Conservation (phyloP, 768 basidiomycete genomes). For the Collybia sp. region DNA sequence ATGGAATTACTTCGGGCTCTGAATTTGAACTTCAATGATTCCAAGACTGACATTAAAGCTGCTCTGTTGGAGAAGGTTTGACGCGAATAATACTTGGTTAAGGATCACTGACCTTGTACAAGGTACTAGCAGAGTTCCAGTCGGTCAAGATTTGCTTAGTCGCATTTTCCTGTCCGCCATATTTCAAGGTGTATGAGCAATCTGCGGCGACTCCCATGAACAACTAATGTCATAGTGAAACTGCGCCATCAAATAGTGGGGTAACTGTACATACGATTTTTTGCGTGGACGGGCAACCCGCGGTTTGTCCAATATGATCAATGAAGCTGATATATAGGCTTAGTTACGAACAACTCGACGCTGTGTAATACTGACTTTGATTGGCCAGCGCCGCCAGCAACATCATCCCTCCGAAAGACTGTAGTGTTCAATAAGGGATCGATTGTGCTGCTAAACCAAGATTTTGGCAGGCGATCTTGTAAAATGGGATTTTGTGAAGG, state of each 20-base stretch:
- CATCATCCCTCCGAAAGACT: constrained; percentile 48
- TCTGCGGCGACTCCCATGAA: constrained; percentile 90
- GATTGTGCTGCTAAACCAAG: constrained; percentile 30
- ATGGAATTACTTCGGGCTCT: constrained; percentile 41
- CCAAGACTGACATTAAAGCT: constrained; percentile 87
- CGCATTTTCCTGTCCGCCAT: constrained; percentile 61
- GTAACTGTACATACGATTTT: constrained; percentile 47
- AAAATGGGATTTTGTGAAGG: constrained; percentile 49
- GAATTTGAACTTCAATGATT: constrained; percentile 75
- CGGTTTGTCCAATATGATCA: constrained; percentile 58
- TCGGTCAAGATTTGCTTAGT: constrained; percentile 70
- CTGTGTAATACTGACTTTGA: constrained; percentile 41
- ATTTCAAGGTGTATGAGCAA: constrained; percentile 68
- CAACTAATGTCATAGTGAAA: constrained; percentile 25
- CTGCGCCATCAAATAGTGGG: not conserved
- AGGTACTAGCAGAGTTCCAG: constrained; percentile 72
- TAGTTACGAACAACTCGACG: no score
- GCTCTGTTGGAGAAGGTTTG: constrained; percentile 23
- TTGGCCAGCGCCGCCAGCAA: constrained; percentile 45
- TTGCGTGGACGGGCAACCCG: constrained; percentile 70
- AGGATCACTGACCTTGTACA: constrained; percentile 53
- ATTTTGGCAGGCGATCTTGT: constrained; percentile 18
- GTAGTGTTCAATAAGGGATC: constrained; percentile 34
- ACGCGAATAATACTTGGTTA: no score
- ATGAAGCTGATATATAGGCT: constrained; percentile 46